phyloP scores from a whole-genome alignment of 2,329 filamentous ascomycete genomes.

The Colletotrichum cereale region DNA sequence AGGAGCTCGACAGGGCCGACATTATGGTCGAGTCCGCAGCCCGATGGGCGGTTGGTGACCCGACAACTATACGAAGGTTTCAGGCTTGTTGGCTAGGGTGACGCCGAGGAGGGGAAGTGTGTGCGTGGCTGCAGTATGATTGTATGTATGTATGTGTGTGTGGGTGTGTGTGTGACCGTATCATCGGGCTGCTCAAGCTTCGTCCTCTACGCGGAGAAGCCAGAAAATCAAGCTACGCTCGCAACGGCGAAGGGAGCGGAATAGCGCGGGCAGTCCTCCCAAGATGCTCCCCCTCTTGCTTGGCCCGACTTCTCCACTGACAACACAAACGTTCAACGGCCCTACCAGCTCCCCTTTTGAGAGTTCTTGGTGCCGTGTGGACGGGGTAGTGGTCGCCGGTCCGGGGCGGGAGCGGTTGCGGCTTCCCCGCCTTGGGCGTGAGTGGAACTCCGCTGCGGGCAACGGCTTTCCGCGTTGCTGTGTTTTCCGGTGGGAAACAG shows the following conservation, averaged over 20 bases:
- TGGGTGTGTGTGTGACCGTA: conserved; percentile 2
- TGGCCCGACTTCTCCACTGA: conserved; percentile 2
- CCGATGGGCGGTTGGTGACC: conserved; percentile 12
- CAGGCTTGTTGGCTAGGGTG: conserved; percentile 12
- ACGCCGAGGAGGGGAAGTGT: conserved; percentile 7
- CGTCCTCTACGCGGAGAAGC: neutral
- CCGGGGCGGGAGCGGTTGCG: conserved; percentile 33
- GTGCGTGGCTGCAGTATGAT: conserved; percentile 1
- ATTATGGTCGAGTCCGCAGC: conserved; percentile 32
- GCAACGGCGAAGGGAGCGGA: conserved; percentile 5
- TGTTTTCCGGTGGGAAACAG: conserved; percentile 6
- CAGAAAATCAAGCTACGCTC: conserved; percentile 1
- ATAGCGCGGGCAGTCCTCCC: neutral
- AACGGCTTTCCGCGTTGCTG: conserved; percentile 33
- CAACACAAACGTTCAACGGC: neutral
- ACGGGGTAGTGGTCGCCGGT: conserved; percentile 28
- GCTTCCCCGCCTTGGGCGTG: conserved; percentile 37
- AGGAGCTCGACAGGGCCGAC: conserved; percentile 38
- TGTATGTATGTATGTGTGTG: neutral
- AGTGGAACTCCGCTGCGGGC: conserved; percentile 43
- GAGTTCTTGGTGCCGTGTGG: conserved; percentile 11
- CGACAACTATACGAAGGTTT: neutral
- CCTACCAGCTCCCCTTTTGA: neutral
- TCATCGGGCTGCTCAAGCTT: conserved; percentile 13
- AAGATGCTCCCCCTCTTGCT: neutral